Percentiles rank a stretch among this genome's conserved stretches.
Conservation (phyloP, 225 moss, liverwort and hornwort genomes). For the Antitrichia curtipendula region DNA sequence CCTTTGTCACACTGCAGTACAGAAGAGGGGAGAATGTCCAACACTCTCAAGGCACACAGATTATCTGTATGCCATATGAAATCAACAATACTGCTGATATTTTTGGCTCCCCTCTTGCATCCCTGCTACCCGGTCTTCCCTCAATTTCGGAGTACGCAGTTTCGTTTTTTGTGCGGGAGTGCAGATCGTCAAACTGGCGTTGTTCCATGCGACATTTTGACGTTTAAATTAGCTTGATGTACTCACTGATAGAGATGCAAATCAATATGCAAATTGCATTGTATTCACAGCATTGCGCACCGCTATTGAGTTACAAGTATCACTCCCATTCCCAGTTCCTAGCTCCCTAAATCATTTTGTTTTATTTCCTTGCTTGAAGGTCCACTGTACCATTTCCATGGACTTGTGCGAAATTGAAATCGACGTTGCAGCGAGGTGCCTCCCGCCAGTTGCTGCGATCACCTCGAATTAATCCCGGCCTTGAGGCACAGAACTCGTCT, state of each 20-base stretch:
- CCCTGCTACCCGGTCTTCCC: background rate
- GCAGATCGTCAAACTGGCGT: background rate
- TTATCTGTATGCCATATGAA: background rate
- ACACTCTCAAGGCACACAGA: background rate
- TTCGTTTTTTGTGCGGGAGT: background rate
- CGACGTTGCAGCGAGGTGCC: no score
- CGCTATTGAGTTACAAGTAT: background rate
- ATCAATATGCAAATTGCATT: background rate
- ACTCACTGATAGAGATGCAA: background rate
- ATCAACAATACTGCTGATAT: background rate
- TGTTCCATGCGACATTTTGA: background rate
- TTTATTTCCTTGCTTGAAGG: background rate
- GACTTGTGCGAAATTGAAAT: background rate
- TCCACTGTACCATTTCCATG: background rate
- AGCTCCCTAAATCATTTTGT: background rate
- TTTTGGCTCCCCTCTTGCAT: background rate
- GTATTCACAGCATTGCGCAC: background rate
- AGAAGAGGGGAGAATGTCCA: background rate
- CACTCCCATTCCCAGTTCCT: background rate
- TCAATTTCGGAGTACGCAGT: background rate
- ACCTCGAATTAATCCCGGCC: no score
- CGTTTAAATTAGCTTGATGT: background rate
- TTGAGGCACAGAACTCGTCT: background rate
- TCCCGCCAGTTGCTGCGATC: background rate
- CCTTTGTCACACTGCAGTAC: background rate